phyloP scores from a whole-genome alignment of 768 basidiomycete species.

The Tulasnella sp. region DNA sequence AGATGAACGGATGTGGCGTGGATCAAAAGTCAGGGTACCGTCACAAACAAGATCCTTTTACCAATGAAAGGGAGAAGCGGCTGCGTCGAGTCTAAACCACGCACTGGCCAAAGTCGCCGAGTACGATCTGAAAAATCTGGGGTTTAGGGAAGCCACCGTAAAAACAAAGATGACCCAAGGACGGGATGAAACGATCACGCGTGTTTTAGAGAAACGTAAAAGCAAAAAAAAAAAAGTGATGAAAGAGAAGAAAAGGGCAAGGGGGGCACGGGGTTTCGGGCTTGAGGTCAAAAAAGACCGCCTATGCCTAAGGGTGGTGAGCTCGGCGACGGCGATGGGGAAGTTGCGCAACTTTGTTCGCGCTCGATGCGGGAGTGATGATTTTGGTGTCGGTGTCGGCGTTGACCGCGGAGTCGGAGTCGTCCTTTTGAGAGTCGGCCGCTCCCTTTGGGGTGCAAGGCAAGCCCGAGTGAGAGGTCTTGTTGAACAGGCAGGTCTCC shows the following conservation, averaged over 20 bases:
- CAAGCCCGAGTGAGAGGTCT: neutral
- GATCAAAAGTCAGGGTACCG: neutral
- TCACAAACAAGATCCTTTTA: neutral
- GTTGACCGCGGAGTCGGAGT: neutral
- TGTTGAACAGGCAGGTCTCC: neutral
- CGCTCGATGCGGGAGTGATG: neutral
- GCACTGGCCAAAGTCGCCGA: too few species aligned
- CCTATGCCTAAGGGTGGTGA: neutral
- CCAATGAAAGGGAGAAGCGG: neutral
- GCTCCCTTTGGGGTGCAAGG: neutral
- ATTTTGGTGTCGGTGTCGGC: neutral
- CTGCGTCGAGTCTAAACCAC: neutral
- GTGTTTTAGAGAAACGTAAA: too few species aligned
- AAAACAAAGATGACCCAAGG: neutral
- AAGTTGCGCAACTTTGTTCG: neutral
- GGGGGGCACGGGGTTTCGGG: too few species aligned
- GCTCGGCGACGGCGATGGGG: neutral
- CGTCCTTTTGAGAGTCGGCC: neutral
- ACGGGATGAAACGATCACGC: neutral
- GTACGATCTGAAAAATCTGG: neutral
- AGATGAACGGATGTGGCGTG: slow-evolving; percentile 7
- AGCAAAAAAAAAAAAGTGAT: too few species aligned
- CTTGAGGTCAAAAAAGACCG: too few species aligned
- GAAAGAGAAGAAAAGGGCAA: too few species aligned
- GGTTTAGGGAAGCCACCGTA: neutral